Base-by-base conservation (phyloP, 23 red algal genomes). In the Gracilaria caudata region DNA sequence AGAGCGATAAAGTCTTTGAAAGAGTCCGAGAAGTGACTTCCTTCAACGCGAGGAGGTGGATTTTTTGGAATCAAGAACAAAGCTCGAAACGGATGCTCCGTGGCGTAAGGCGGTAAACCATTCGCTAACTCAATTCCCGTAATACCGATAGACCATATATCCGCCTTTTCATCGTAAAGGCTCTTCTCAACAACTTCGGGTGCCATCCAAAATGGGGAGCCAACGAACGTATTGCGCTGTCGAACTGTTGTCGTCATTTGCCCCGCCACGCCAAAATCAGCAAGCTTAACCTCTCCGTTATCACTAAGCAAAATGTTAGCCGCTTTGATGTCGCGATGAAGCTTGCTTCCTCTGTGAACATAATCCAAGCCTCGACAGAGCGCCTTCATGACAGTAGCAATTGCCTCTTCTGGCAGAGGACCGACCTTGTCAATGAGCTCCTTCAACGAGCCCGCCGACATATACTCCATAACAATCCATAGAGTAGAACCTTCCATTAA, bases 121-220 rank as follows among this genome's bases (percentile, higher is more conserved):
- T 82, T 78, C 24, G 94, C 97, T 53, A 99, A 78, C 56, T 99
- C 94, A 39, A 92, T 78, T 11, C 72, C 88, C 4, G 94, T 94
- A 51, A 99, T 99, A 29, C 97, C 97, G 21, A 90, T 77, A 13
- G 97, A 99, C 97, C 97, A 99, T 46, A 99, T 99, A 79, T 99
- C 97, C 49, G 97, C 92, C 51, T 99, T 99, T 79, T 96, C 90
- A 34, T 95, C 86, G 64, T 99, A 99, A 65, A 84, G 59, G 78
- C 89, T 95, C 90, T 95, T 90, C 44, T 84, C 82, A 10, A 99
- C 93, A 35, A 99, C 97, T 83, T 99, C 97, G n/a, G 97, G 97
- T 14, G 97, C 97, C 93, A 96, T 99, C 97, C 97, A 99, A 76
- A 92, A 99, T 20, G 97, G 93, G 13, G 89, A 92, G 0, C 97